These are phyloP conservation scores for Colletotrichum lindemuthianum DNA, from an alignment of 2,329 filamentous ascomycete species.

Conservation along the genomic window DNA sequence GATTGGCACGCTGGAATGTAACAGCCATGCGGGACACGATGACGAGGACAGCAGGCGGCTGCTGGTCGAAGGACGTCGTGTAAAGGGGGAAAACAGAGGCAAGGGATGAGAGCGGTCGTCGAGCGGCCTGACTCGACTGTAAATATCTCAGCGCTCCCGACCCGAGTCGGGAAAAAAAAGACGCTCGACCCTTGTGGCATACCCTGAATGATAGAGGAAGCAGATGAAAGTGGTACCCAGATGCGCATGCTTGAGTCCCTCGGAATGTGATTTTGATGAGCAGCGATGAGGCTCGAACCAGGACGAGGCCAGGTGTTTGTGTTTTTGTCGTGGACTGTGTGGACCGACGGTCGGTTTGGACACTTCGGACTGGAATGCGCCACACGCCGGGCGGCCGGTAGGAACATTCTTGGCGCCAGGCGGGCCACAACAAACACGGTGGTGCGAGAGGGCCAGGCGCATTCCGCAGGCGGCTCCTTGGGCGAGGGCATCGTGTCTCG, in stretches of 20 bases:
- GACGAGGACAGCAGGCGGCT: not conserved
- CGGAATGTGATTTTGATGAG: slow-evolving; percentile 26
- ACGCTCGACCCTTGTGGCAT: slow-evolving; percentile 26
- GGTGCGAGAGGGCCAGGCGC: not conserved
- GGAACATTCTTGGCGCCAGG: slow-evolving; percentile 16
- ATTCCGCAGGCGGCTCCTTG: slow-evolving; percentile 20
- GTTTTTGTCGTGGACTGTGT: not conserved
- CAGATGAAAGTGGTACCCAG: slow-evolving; percentile 28
- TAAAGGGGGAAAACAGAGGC: slow-evolving; percentile 6
- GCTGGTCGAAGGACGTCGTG: not conserved
- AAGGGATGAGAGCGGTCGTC: slow-evolving; percentile 19
- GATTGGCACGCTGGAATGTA: slow-evolving; percentile 6
- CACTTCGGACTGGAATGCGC: slow-evolving; percentile 24
- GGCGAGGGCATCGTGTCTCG: not conserved
- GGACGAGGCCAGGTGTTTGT: not conserved
- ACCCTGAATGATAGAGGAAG: slow-evolving; percentile 26
- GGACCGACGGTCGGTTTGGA: not conserved
- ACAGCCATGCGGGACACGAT: slow-evolving; percentile 1
- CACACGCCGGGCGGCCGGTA: slow-evolving; percentile 15
- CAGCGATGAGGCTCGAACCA: not conserved
- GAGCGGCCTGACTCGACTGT: slow-evolving; percentile 28
- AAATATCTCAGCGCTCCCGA: slow-evolving; percentile 31
- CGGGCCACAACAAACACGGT: slow-evolving; percentile 30
- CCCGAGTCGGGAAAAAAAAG: not conserved
- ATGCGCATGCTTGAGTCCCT: not conserved